Conservation (phyloP, 805 yeast genomes). For the Yarrowia bubula region DNA sequence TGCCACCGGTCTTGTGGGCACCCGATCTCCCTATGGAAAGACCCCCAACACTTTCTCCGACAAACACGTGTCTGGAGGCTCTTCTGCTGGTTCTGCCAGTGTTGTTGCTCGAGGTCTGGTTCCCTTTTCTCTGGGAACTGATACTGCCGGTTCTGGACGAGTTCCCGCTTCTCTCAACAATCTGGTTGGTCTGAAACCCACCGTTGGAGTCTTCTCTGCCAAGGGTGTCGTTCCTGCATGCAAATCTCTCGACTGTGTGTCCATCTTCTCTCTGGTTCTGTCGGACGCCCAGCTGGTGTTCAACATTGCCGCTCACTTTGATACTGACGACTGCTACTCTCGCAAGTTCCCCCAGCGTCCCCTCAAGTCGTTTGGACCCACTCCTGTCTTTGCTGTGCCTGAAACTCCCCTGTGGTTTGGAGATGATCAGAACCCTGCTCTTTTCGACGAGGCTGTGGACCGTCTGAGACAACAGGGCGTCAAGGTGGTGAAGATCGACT, state of each 20-base stretch:
- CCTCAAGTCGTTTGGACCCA: conserved; percentile 52
- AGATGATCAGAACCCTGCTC: conserved; percentile 69
- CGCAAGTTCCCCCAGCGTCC: conserved; percentile 71
- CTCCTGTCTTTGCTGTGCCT: conserved; percentile 77
- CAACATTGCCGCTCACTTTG: conserved; percentile 68
- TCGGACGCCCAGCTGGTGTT: conserved; percentile 81
- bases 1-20: conserved; percentile 96
- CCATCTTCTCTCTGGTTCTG: conserved; percentile 74
- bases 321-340: conserved; percentile 75
- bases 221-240: conserved; percentile 97
- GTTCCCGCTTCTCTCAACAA: conserved; percentile 96
- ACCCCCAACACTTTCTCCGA: conserved; percentile 75
- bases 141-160: conserved; percentile 97
- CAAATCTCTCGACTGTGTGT: conserved; percentile 88
- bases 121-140: conserved; percentile 89
- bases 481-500: conserved; percentile 62
- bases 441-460: conserved; percentile 63
- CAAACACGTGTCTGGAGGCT: conserved; percentile 88
- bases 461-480: conserved; percentile 55
- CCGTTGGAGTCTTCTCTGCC: conserved; percentile 82
- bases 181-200: conserved; percentile 87
- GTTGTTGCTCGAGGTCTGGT: conserved; percentile 88
- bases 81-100: conserved; percentile 93
- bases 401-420: conserved; percentile 72
- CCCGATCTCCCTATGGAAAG: conserved; percentile 91